Percentiles rank a stretch among this genome's conserved stretches.
phyloP scores from a whole-genome alignment of 148 eudicot genomes.

The Agrostemma githago region DNA sequence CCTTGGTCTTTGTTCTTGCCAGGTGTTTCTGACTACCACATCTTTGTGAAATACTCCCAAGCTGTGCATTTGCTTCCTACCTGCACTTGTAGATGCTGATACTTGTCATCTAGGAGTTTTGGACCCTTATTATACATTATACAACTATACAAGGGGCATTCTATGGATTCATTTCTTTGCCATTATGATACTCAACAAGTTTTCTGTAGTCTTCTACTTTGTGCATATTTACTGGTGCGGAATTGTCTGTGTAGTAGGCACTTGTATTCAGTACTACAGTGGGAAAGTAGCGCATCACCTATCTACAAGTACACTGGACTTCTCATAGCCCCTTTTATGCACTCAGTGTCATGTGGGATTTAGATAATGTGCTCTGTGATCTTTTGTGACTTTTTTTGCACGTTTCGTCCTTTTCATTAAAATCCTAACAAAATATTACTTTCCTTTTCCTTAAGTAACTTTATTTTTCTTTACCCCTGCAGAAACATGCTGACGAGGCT shows the following conservation, averaged over 20 bases:
- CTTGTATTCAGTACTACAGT: too few relatives aligned
- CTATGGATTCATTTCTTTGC: not conserved
- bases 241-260: too few relatives aligned
- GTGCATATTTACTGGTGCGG: not conserved
- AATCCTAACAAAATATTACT: not conserved
- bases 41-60: not conserved
- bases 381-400: not conserved
- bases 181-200: not conserved
- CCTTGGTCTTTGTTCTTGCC: not conserved
- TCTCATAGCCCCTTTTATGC: not conserved
- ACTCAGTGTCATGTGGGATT: not conserved
- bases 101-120: not conserved
- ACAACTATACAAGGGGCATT: not conserved
- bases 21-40: not conserved
- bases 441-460: not conserved
- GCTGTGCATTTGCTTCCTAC: not conserved
- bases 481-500: conserved; percentile 63
- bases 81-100: not conserved
- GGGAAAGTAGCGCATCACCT: too few relatives aligned
- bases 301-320: not conserved
- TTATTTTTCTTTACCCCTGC: conserved; percentile 23
- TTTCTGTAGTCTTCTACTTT: not conserved
- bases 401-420: not conserved
- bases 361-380: not conserved
- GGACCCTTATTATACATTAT: not conserved